Base-by-base conservation (phyloP, 306 rosid species). In the Dalbergia cultrata region DNA sequence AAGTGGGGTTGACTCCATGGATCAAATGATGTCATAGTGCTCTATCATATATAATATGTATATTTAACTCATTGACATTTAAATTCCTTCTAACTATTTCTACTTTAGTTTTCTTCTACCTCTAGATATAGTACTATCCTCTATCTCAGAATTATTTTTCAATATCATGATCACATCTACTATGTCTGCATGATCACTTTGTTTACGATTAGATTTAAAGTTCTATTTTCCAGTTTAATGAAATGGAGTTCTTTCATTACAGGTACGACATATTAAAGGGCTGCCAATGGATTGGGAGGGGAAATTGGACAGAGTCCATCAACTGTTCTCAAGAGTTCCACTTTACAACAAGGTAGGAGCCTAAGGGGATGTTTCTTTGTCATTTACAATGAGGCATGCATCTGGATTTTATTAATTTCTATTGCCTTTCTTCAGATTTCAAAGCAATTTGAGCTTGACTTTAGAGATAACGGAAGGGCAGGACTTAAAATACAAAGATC, bases 371-470 rank as follows among this genome's bases (percentile, higher is more conserved):
- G 67, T 49, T 70, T 67, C 35, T 84, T 56, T 44, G n/a, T 16
- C 5, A 10, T 37, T 35, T 33, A 57, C 7, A 16, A 17, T 39
- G 16, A 34, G n/a, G n/a, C 34, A 82, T 10, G 49, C 44, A 67
- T 33, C 56, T 13, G 31, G 33, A 34, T 7, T 47, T 77, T 45
- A 35, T 68, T 45, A 22, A 58, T 22, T 78, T 67, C 31, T 22
- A 49, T 47, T 72, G 52, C 17, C 41, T 59, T 83, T 33, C 21
- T 70, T 75, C 87, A 95, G 97, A 84, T 81, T 83, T 75, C 91
- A 52, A 93, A 92, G 86, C 95, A 89, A 78, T 90, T 88, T 64
- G 99, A 93, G 80, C 84, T 95, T 74, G 98, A 95, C 79, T 95
- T 67, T 71, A 93, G 95, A 90, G 98, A 95, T 80, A 89, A 89